Conservation (phyloP, 495 filamentous ascomycete species). For the Cetradonia linearis region DNA sequence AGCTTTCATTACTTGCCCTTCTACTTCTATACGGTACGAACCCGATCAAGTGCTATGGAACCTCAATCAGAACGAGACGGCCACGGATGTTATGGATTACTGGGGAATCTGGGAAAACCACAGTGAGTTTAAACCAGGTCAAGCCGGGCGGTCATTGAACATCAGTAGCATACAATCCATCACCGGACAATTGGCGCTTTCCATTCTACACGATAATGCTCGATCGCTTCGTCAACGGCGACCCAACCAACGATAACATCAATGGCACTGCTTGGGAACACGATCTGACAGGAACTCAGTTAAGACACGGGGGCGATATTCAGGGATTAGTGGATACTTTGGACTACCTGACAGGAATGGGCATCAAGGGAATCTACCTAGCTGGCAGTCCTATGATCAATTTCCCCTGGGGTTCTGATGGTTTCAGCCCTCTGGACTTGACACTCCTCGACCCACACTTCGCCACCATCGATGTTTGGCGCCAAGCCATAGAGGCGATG, state of each 20-base stretch:
- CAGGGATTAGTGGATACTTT: conserved; percentile 31
- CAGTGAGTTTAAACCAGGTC: conserved; percentile 6
- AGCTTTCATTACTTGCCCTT: not conserved
- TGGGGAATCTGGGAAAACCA: conserved; percentile 36
- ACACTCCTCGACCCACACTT: conserved; percentile 35
- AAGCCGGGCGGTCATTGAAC: not conserved
- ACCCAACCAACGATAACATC: conserved; percentile 33
- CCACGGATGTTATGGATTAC: conserved; percentile 29
- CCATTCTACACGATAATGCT: conserved; percentile 35
- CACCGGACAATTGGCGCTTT: conserved; percentile 37
- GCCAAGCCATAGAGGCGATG: conserved; percentile 28
- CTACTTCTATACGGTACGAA: conserved; percentile 15
- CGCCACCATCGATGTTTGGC: conserved; percentile 33
- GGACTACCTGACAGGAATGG: conserved; percentile 36
- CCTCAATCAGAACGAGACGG: conserved; percentile 33
- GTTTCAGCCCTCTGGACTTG: conserved; percentile 33
- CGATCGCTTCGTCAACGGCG: conserved; percentile 36
- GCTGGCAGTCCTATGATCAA: conserved; percentile 35
- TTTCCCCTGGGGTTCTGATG: conserved; percentile 36
- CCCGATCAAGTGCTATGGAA: conserved; percentile 32
- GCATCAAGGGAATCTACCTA: conserved; percentile 33
- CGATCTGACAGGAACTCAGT: conserved; percentile 32
- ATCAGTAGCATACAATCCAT: conserved; percentile 28
- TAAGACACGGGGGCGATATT: conserved; percentile 35
- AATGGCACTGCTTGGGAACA: conserved; percentile 35